These are phyloP conservation scores for Psilocybe cubensis DNA, from an alignment of 768 basidiomycete genomes.

Conservation along the genomic window DNA sequence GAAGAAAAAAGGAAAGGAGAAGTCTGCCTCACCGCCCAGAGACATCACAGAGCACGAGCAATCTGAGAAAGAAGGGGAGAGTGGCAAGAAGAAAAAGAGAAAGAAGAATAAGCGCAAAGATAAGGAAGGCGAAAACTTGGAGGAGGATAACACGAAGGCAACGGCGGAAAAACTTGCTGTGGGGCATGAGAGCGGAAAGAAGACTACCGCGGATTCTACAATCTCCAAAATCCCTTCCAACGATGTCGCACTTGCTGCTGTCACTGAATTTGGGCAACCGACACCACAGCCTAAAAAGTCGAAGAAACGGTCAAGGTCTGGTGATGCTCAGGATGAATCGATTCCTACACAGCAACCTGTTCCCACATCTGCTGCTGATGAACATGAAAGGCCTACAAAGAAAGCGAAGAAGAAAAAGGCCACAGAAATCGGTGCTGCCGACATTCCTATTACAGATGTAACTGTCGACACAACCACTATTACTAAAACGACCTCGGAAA, in stretches of 20 bases:
- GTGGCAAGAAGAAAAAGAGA: slow-evolving; percentile 8
- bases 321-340: neutral
- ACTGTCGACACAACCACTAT: neutral
- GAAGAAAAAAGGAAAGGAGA: neutral
- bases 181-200: slow-evolving; percentile 18
- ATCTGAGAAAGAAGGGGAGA: neutral
- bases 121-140: neutral
- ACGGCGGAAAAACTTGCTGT: slow-evolving; percentile 2
- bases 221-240: neutral
- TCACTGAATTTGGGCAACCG: neutral
- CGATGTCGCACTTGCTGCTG: neutral
- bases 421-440: neutral
- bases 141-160: neutral
- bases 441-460: neutral
- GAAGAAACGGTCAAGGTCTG: slow-evolving; percentile 11
- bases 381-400: slow-evolving; percentile 8
- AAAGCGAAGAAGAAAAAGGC: slow-evolving; percentile 22
- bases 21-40: neutral
- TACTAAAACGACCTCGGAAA: neutral
- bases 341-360: neutral
- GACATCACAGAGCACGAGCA: neutral
- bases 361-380: neutral
- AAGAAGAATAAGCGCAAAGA: slow-evolving; percentile 14
- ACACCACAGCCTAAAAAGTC: slow-evolving; percentile 9
- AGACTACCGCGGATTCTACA: neutral